Evolutionary conservation across 2,329 filamentous ascomycete genomes (phyloP).

Genomic region (Microascus cirrosus): DNA sequence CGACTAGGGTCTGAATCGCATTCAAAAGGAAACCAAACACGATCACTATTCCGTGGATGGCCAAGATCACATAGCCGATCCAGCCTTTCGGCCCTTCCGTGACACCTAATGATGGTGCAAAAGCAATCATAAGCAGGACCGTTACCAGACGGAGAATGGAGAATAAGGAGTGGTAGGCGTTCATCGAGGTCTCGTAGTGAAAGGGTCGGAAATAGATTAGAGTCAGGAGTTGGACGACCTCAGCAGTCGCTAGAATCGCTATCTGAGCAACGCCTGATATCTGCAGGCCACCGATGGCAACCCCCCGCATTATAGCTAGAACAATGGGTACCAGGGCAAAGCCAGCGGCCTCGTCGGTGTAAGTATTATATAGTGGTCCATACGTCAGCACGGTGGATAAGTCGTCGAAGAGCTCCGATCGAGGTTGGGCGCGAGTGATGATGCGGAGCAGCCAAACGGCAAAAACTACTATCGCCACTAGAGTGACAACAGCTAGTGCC

Average conservation of each 20-base stretch:
- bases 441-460: constrained; percentile 70
- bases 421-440: constrained; percentile 69
- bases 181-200: constrained; percentile 89
- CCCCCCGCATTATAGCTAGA: constrained; percentile 73
- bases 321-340: constrained; percentile 83
- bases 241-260: constrained; percentile 83
- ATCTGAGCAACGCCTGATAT: constrained; percentile 88
- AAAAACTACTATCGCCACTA: constrained; percentile 63
- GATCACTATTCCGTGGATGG: constrained; percentile 75
- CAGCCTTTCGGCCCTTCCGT: constrained; percentile 75
- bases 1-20: constrained; percentile 78
- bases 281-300: constrained; percentile 88
- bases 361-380: constrained; percentile 93
- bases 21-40: constrained; percentile 91
- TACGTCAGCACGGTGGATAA: constrained; percentile 81
- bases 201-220: constrained; percentile 86
- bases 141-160: constrained; percentile 65
- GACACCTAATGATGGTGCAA: constrained; percentile 73
- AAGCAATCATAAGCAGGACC: constrained; percentile 67
- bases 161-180: constrained; percentile 84
- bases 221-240: constrained; percentile 80
- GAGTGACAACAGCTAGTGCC: constrained; percentile 61
- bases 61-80: constrained; percentile 86
- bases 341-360: constrained; percentile 81
- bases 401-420: constrained; percentile 86